A percentile compares a stretch with the other conserved stretches of the same genome.
Conservation (phyloP, 2,329 filamentous ascomycete species). For the Hypoxylon sp. region DNA sequence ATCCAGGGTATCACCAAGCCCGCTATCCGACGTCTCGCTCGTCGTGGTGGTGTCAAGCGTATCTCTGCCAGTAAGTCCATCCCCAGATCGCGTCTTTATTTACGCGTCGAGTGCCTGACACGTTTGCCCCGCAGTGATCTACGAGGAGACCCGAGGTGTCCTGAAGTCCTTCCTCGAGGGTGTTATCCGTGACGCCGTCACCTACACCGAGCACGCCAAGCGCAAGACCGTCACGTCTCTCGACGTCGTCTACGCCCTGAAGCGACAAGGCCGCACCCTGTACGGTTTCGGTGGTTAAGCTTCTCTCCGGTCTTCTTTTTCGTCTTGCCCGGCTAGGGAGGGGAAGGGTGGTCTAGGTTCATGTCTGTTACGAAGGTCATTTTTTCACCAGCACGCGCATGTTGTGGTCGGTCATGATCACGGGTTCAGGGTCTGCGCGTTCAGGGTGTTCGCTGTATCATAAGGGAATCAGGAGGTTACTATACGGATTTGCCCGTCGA, state of each 20-base stretch:
- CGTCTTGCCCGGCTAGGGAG: conserved; percentile 24
- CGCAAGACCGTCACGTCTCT: conserved; percentile 75
- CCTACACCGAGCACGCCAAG: conserved; percentile 85
- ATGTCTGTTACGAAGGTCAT: conserved; percentile 49
- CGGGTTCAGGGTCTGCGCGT: conserved; percentile 47
- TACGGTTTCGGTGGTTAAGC: conserved; percentile 73
- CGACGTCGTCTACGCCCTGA: conserved; percentile 69
- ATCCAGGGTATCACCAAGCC: conserved; percentile 99
- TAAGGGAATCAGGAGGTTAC: conserved; percentile 43
- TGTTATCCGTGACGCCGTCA: conserved; percentile 81
- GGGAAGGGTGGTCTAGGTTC: conserved; percentile 41
- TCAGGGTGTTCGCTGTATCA: conserved; percentile 48
- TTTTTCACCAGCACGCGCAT: conserved; percentile 39
- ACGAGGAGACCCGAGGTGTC: conserved; percentile 83
- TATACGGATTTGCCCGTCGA: conserved; percentile 43
- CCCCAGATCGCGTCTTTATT: conserved; percentile 10
- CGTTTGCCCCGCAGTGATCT: conserved; percentile 64
- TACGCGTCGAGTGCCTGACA: conserved; percentile 31
- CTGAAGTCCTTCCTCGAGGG: conserved; percentile 85
- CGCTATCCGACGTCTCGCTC: conserved; percentile 96
- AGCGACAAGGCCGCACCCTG: conserved; percentile 71
- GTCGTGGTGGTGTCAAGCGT: conserved; percentile 99
- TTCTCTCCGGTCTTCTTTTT: conserved; percentile 34
- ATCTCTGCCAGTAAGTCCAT: conserved; percentile 87
- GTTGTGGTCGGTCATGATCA: conserved; percentile 48